Base-by-base conservation (phyloP, 305 asterid genomes). In the Solanum chacoense region DNA sequence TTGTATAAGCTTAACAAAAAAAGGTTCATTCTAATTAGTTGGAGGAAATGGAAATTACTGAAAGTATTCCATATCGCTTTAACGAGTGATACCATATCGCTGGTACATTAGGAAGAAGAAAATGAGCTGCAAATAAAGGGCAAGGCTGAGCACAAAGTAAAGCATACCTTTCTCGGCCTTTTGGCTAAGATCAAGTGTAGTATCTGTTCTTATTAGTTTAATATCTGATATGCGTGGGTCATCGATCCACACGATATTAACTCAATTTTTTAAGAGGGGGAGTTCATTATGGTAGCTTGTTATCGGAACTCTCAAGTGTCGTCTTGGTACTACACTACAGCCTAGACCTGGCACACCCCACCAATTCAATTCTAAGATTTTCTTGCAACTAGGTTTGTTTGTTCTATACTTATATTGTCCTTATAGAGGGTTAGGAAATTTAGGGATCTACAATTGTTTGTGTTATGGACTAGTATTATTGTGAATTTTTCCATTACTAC, bases 101-200 rank as follows among this genome's bases (percentile, higher is more conserved):
- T 36, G 18, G 31, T 10, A 2, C 55, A 77, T 11, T 6, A 77
- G 31, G 31, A 77, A 36, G 50, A 22, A 76, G 31, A 16, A 22
- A 20, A 38, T 14, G 18, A 76, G 84, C 55, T 35, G 55, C 84
- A 36, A 9, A 76, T 35, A 76, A 36, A 76, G 20, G 0, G 20
- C 29, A 0, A 26, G 55, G 20, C 31, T 26, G 31, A 76, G 50
- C 50, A 76, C 13, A 0, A 0, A 2, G 7, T 16, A 8, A 18
- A 74, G 13, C 59, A 45, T 94, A 92, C 93, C 96, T 92, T 94
- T 94, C 94, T 90, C 90, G 90, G 92, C 92, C 93, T 92, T 91
- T 92, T 88, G 89, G 91, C 91, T 91, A 91, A 92, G 75, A 69
- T 69, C 18, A 69, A 69, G 75, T 69, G 20, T 26, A 69, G 29